phyloP scores from a whole-genome alignment of 148 eudicot species.

The Bassia scoparia region DNA sequence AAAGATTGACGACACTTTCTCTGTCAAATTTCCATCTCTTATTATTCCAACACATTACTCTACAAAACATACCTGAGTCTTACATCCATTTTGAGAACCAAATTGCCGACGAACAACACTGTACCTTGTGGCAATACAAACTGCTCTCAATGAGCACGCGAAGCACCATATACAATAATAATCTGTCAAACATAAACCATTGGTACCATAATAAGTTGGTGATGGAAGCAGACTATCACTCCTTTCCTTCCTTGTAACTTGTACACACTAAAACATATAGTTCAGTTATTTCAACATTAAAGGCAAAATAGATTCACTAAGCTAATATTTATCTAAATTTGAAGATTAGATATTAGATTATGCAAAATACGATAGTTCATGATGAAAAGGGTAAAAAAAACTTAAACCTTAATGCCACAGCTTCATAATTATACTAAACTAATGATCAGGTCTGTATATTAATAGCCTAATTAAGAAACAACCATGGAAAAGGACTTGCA shows the following conservation, averaged over 20 bases:
- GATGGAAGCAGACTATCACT: slow-evolving; percentile 67
- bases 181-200: slow-evolving; percentile 82
- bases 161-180: slow-evolving; percentile 87
- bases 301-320: background rate
- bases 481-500: too few species aligned
- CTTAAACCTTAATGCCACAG: background rate
- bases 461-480: too few species aligned
- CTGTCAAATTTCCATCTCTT: too few species aligned
- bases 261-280: slow-evolving; percentile 59
- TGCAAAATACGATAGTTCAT: background rate
- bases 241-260: slow-evolving; percentile 88
- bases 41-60: too few species aligned
- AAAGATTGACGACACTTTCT: too few species aligned
- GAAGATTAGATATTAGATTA: background rate
- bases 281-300: slow-evolving; percentile 7
- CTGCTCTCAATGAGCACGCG: slow-evolving; percentile 77
- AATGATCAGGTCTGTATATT: too few species aligned
- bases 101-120: slow-evolving; percentile 95
- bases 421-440: too few species aligned
- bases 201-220: slow-evolving; percentile 93
- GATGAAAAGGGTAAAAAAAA: background rate
- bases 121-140: slow-evolving; percentile 91
- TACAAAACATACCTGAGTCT: slow-evolving; percentile 97
- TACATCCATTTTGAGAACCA: slow-evolving; percentile 79
- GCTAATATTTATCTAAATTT: background rate